Percentiles rank a stretch among this genome's conserved stretches.
phyloP scores from a whole-genome alignment of 1,284 basidiomycete species.

The Heimioporus punctisporus region DNA sequence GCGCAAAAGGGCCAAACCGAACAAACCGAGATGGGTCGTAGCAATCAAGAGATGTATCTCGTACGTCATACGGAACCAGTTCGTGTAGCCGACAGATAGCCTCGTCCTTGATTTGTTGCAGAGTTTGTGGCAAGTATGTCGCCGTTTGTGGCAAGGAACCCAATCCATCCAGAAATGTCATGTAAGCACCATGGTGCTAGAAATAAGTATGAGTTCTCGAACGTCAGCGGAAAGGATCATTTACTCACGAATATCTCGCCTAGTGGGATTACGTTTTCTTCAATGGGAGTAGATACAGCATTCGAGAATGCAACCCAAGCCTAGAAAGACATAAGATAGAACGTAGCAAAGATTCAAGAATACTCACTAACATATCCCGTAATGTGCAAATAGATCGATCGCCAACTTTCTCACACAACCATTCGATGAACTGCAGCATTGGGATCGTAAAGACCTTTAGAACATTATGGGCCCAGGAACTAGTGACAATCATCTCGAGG shows the following conservation, averaged over 20 bases:
- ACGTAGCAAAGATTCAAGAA: not conserved
- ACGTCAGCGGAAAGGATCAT: not conserved
- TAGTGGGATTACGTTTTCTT: conserved; percentile 39
- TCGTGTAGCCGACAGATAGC: conserved; percentile 49
- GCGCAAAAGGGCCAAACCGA: conserved; percentile 78
- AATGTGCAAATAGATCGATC: conserved; percentile 77
- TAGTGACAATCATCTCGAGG: conserved; percentile 78
- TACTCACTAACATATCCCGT: conserved; percentile 86
- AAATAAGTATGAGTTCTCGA: conserved; percentile 9
- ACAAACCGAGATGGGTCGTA: conserved; percentile 44
- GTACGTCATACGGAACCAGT: conserved; percentile 48
- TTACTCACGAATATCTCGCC: conserved; percentile 74
- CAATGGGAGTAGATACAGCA: conserved; percentile 45
- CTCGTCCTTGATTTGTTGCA: conserved; percentile 52
- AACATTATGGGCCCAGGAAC: conserved; percentile 67
- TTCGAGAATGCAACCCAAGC: conserved; percentile 95
- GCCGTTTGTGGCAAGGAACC: conserved; percentile 74
- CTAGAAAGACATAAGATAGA: conserved; percentile 41
- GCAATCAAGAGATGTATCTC: conserved; percentile 32
- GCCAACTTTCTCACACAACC: conserved; percentile 72
- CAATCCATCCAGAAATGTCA: conserved; percentile 88
- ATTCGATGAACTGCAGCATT: conserved; percentile 84
- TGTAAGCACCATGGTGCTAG: conserved; percentile 88
- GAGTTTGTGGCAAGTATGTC: conserved; percentile 50
- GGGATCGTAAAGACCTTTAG: conserved; percentile 62